Base-by-base conservation (phyloP, 1,139 yeast genomes). In the Lodderomyces margitis region DNA sequence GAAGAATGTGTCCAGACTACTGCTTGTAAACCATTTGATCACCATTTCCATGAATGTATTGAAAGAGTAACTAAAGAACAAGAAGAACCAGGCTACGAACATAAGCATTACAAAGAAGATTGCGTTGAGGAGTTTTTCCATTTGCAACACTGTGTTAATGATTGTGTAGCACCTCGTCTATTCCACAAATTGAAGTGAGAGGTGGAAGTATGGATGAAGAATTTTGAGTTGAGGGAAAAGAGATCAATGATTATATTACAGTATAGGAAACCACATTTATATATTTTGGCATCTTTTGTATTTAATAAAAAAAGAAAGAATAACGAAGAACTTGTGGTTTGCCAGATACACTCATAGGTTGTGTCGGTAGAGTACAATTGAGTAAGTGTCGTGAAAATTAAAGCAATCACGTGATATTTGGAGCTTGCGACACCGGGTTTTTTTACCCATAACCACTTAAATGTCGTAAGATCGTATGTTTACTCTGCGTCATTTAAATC, bases 121-220 rank as follows among this genome's bases (percentile, higher is more conserved):
- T 92, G 98, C 75, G 84, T 91, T 51, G 98, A 92, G 70, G 98
- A 92, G 72, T 92, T 85, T 72, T 91, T 91, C 91, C 98, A 92
- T 71, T 78, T 89, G 64, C 87, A 87, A 67, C 98, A 92, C 69
- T 88, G 95, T 75, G 61, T 91, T 60, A 88, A 87, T 68, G 92
- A 86, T 64, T 83, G 96, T 74, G 89, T 87, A 61, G 92, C 96
- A 48, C 96, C 96, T 68, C 83, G 82, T 67, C 76, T 91, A 64
- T 89, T 92, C 75, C 71, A 80, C 73, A 84, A 83, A 68, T 81
- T 89, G 72, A 87, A 87, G 69, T 89, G 82, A 68, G 34, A 10
- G n/a, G 16, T 19, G 33, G 17, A 8, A 30, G 20, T 6, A n/a
- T n/a, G n/a, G n/a, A n/a, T n/a, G n/a, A n/a, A n/a, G n/a, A n/a